These are phyloP conservation scores for Cladobotryum mycophilum DNA, from an alignment of 2,329 filamentous ascomycete species.

Conservation along the genomic window DNA sequence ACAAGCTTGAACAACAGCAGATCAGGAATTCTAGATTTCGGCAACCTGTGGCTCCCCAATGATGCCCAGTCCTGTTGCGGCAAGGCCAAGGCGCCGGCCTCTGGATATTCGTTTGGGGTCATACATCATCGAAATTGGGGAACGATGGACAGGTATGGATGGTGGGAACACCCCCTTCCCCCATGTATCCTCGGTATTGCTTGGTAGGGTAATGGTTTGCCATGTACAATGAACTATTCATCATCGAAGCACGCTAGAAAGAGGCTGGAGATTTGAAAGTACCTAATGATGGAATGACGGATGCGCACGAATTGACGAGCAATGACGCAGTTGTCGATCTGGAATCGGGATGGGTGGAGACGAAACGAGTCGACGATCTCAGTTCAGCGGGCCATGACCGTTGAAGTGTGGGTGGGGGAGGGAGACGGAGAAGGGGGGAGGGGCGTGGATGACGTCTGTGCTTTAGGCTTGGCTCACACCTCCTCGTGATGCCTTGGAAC, in stretches of 20 bases:
- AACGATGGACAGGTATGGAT: too few relatives aligned
- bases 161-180: too few relatives aligned
- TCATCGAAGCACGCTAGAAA: too few relatives aligned
- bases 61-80: too few relatives aligned
- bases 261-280: neutral
- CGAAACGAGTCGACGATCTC: neutral
- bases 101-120: too few relatives aligned
- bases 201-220: too few relatives aligned
- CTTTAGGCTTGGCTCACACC: neutral
- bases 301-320: neutral
- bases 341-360: neutral
- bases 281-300: neutral
- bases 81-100: too few relatives aligned
- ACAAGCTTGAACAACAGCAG: neutral
- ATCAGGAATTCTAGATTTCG: neutral
- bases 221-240: too few relatives aligned
- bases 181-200: too few relatives aligned
- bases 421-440: neutral
- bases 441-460: slow-evolving; percentile 8
- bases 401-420: neutral
- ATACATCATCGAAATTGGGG: too few relatives aligned
- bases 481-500: neutral
- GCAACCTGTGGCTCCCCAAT: too few relatives aligned
- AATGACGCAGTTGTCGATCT: neutral
- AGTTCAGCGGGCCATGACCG: neutral